Percentiles rank a stretch among this genome's conserved stretches.
phyloP scores from a whole-genome alignment of 2,329 filamentous ascomycete genomes.

The Beauveria sp. region DNA sequence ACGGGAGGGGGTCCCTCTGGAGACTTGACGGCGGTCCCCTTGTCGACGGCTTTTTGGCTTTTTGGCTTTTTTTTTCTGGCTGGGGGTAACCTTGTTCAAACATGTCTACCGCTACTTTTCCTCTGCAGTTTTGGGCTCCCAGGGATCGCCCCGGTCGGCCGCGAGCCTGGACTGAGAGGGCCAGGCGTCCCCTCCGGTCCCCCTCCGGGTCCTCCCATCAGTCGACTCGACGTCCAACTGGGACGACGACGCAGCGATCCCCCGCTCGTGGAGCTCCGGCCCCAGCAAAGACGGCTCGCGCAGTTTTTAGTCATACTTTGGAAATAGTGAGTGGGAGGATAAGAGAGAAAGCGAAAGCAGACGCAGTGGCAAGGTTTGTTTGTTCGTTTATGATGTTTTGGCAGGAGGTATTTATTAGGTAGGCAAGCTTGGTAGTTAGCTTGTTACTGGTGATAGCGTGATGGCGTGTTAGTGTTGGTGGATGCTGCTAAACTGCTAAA shows the following conservation, averaged over 20 bases:
- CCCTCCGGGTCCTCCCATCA: conserved; percentile 5
- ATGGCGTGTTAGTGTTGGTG: not conserved
- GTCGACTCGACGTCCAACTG: not conserved
- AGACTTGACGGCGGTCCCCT: not conserved
- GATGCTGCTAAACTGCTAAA: not conserved
- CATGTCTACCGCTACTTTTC: not conserved
- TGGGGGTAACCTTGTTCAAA: not conserved
- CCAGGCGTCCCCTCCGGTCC: not conserved
- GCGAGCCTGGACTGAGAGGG: not conserved
- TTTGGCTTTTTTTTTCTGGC: not conserved
- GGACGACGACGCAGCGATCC: conserved; percentile 6
- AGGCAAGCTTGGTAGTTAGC: not conserved
- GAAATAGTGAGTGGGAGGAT: not conserved
- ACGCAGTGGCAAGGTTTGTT: not conserved
- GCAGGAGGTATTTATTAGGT: not conserved
- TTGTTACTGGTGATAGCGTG: no score
- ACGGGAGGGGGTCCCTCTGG: not conserved
- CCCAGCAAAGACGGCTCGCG: not conserved
- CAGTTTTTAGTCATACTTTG: not conserved
- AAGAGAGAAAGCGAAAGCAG: not conserved
- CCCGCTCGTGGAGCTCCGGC: not conserved
- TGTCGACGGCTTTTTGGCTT: not conserved
- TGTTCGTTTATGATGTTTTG: no score
- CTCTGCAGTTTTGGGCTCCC: not conserved
- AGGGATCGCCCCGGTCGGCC: not conserved